phyloP scores from a whole-genome alignment of 2,329 filamentous ascomycete species.

The Calonectria hongkongensis region DNA sequence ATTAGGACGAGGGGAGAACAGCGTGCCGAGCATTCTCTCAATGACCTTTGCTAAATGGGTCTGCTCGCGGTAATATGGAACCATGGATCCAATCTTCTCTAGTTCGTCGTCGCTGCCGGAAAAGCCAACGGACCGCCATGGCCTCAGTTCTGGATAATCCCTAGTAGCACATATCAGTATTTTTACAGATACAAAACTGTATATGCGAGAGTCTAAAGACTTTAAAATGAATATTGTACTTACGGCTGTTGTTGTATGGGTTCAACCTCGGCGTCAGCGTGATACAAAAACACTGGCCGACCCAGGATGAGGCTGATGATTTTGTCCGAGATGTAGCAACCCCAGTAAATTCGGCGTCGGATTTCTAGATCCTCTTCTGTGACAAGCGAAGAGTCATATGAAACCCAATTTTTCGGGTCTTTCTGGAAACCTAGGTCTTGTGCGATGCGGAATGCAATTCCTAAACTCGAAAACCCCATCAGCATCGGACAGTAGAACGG shows the following conservation, averaged over 20 bases:
- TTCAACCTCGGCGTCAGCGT: conserved; percentile 34
- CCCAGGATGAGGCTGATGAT: conserved; percentile 48
- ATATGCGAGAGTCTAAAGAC: too few species aligned
- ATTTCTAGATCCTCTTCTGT: conserved; percentile 54
- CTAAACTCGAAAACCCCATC: conserved; percentile 27
- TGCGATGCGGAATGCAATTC: conserved; percentile 57
- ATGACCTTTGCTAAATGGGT: conserved; percentile 46
- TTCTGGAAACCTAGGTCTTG: conserved; percentile 56
- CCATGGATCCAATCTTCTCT: conserved; percentile 41
- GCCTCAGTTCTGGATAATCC: conserved; percentile 47
- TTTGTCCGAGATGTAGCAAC: conserved; percentile 56
- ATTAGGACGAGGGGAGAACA: conserved; percentile 35
- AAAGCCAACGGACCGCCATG: conserved; percentile 52
- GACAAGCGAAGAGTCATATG: conserved; percentile 45
- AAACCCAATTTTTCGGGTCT: conserved; percentile 50
- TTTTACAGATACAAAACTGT: too few species aligned
- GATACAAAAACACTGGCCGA: conserved; percentile 20
- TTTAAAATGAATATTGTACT: too few species aligned
- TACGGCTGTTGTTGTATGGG: conserved; percentile 37
- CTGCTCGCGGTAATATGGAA: conserved; percentile 47
- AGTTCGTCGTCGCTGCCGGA: conserved; percentile 34
- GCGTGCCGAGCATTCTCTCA: conserved; percentile 48
- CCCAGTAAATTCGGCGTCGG: conserved; percentile 56
- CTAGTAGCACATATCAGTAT: background rate
- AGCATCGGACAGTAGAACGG: background rate